Evolutionary conservation across 2,329 filamentous ascomycete species (phyloP).

Genomic region (Aureobasidium pullulans): DNA sequence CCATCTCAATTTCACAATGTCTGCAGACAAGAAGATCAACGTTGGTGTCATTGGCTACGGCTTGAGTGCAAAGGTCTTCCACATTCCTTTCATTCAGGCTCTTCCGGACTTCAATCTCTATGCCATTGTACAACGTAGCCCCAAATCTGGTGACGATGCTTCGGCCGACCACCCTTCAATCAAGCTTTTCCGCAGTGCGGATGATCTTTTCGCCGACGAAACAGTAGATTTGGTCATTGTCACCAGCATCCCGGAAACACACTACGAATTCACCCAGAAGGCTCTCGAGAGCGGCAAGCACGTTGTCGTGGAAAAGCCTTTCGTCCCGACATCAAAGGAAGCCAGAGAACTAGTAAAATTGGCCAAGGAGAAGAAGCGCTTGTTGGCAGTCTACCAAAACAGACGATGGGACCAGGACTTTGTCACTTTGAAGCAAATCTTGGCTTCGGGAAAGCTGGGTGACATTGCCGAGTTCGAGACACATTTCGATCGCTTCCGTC

Average conservation of each 20-base stretch:
- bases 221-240: slow-evolving; percentile 63
- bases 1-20: background rate
- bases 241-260: slow-evolving; percentile 63
- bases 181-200: slow-evolving; percentile 56
- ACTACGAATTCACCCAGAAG: slow-evolving; percentile 57
- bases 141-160: slow-evolving; percentile 57
- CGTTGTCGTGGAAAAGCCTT: slow-evolving; percentile 76
- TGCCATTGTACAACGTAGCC: slow-evolving; percentile 67
- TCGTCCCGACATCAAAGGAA: slow-evolving; percentile 63
- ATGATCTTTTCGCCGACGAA: slow-evolving; percentile 58
- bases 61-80: slow-evolving; percentile 68
- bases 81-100: slow-evolving; percentile 68
- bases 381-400: slow-evolving; percentile 47
- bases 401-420: slow-evolving; percentile 74
- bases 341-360: slow-evolving; percentile 52
- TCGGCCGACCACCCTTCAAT: slow-evolving; percentile 58
- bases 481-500: slow-evolving; percentile 70
- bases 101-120: slow-evolving; percentile 59
- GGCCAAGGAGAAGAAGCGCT: slow-evolving; percentile 31
- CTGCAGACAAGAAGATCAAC: slow-evolving; percentile 36
- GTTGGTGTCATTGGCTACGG: slow-evolving; percentile 55
- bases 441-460: slow-evolving; percentile 55
- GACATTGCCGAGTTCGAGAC: slow-evolving; percentile 71
- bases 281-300: slow-evolving; percentile 67
- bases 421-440: slow-evolving; percentile 57